A percentile compares a stretch with the other conserved stretches of the same genome.
Evolutionary conservation across 306 rosid species (phyloP).

Genomic region (Medicago truncatula): MtrunA17r5.0-ANR NC_053042.1:3642001-3642500

Average conservation of each 20-base stretch:
- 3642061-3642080: constrained; percentile 80
- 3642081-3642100: constrained; percentile 70
- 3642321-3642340: constrained; percentile 13
- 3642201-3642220: constrained; percentile 51
- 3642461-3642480: not conserved
- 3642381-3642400: constrained; percentile 48
- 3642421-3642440: constrained; percentile 40
- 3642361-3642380: constrained; percentile 56
- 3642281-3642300: not conserved
- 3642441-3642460: not conserved
- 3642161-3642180: constrained; percentile 46
- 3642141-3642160: not conserved
- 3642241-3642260: constrained; percentile 29
- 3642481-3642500: constrained; percentile 28
- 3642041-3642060: constrained; percentile 67
- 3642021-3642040: constrained; percentile 81
- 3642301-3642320: not conserved
- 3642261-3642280: not conserved
- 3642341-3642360: constrained; percentile 33
- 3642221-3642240: not conserved
- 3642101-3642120: constrained; percentile 65
- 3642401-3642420: not conserved
- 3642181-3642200: constrained; percentile 63
- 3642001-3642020: constrained; percentile 77
- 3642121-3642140: constrained; percentile 47